Base-by-base conservation (phyloP, 2,329 filamentous ascomycete species). In the Cercospora sesami region DNA sequence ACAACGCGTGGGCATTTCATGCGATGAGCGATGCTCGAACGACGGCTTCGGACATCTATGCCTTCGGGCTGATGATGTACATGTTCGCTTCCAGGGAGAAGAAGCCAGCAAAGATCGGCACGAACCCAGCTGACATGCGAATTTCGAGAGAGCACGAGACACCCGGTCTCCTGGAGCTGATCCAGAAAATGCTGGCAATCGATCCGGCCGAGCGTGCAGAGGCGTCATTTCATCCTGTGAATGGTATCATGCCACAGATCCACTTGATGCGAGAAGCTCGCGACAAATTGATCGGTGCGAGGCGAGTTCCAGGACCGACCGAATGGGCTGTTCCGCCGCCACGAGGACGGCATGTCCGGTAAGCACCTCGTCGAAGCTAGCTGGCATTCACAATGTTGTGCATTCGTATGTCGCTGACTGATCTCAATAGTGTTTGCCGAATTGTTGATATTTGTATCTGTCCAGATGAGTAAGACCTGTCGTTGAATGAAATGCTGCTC, bases 31-130 rank as follows among this genome's bases (percentile, higher is more conserved):
- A 63, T 36, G 39, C 39, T 33, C 61, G 66, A 9, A 71, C 66
- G 0, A 60, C 64, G 1, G 69, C 68, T 0, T 26, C 62, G 0
- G 72, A 73, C 42, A 64, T 73, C 18, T 74, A 69, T 33, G 60
- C 63, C 28, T 64, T 74, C 30, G 73, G 71, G 10, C 68, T 71
- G 21, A 67, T 71, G n/a, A 66, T 72, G n/a, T 68, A 68, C 45
- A 57, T 58, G 61, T 60, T 72, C 26, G 68, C 66, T 4, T 48
- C 53, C 4, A 65, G 36, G 26, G 64, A 67, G 9, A 36, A 8
- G 4, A 23, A 42, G 8, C 57, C 59, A 2, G 31, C 60, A 3
- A 26, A 12, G 4, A 63, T 68, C 28, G 68, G 70, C 1, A 36
- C 48, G 14, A 58, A 69, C 12, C 66, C 70, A 14, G 10, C 14